Evolutionary conservation across 2,329 filamentous ascomycete species (phyloP).

Genomic region (Cladosporium sp.): DNA sequence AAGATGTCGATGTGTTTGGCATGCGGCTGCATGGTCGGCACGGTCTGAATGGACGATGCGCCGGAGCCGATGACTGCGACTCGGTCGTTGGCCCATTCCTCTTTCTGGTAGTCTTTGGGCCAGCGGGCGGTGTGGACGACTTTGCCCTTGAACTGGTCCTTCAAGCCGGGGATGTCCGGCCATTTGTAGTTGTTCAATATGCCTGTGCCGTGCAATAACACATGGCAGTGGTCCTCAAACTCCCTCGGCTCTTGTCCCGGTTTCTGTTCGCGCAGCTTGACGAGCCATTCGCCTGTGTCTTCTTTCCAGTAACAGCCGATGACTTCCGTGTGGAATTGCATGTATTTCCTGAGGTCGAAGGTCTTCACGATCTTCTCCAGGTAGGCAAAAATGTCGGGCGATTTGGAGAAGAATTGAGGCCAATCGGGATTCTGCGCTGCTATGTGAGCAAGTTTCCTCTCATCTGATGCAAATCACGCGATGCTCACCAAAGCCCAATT

Average conservation of each 20-base stretch:
- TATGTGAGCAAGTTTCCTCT: slow-evolving; percentile 9
- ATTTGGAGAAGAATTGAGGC: slow-evolving; percentile 45
- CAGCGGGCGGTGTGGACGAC: slow-evolving; percentile 43
- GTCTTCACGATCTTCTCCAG: slow-evolving; percentile 46
- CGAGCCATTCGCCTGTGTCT: slow-evolving; percentile 45
- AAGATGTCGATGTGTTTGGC: slow-evolving; percentile 45
- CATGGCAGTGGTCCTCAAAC: slow-evolving; percentile 41
- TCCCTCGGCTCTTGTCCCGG: slow-evolving; percentile 32
- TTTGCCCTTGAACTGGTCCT: slow-evolving; percentile 41
- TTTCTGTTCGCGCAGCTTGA: slow-evolving; percentile 42
- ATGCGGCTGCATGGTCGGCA: slow-evolving; percentile 45
- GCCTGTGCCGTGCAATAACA: slow-evolving; percentile 43
- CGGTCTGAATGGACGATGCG: slow-evolving; percentile 43
- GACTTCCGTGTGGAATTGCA: slow-evolving; percentile 49
- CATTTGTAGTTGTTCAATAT: slow-evolving; percentile 29
- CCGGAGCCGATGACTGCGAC: slow-evolving; percentile 46
- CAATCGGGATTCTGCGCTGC: slow-evolving; percentile 39
- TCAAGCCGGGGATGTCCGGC: slow-evolving; percentile 37
- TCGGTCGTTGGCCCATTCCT: slow-evolving; percentile 39
- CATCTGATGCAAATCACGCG: background rate
- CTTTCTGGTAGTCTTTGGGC: slow-evolving; percentile 42
- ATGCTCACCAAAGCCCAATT: slow-evolving; percentile 37
- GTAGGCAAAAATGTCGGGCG: slow-evolving; percentile 46
- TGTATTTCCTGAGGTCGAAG: slow-evolving; percentile 49
- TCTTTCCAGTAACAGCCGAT: slow-evolving; percentile 48